phyloP scores from a whole-genome alignment of 148 eudicot species.

The Dianthus caryophyllus region DNA sequence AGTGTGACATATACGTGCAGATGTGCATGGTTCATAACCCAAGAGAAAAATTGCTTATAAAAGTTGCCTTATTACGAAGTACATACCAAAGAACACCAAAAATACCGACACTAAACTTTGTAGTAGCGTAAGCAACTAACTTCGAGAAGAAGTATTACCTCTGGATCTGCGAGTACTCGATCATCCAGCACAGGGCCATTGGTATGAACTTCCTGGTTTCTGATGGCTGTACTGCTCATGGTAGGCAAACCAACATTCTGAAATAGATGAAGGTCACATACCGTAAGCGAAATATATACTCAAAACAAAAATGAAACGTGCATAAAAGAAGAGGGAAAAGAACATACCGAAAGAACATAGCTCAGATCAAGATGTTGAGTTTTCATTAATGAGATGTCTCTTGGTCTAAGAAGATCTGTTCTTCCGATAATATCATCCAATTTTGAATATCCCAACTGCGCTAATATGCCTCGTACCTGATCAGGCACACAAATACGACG shows the following conservation, averaged over 20 bases:
- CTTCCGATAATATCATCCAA: conserved; percentile 88
- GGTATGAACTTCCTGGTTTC: conserved; percentile 86
- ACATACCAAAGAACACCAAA: not conserved
- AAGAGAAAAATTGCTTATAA: not conserved
- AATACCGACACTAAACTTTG: not conserved
- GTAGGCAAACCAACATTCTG: conserved; percentile 87
- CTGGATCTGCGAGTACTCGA: conserved; percentile 68
- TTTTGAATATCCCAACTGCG: conserved; percentile 90
- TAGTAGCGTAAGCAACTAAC: not conserved
- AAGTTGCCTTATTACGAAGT: no score
- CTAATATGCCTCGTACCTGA: conserved; percentile 94
- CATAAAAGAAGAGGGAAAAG: not conserved
- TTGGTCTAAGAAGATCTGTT: conserved; percentile 75
- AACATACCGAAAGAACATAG: conserved; percentile 75
- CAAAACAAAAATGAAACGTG: not conserved
- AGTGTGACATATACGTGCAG: not conserved
- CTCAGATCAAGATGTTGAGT: conserved; percentile 97
- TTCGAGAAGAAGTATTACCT: conserved; percentile 39
- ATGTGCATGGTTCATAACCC: not conserved
- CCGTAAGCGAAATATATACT: not conserved
- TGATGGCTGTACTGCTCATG: conserved; percentile 81
- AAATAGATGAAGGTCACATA: conserved; percentile 14
- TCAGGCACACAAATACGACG: conserved; percentile 10
- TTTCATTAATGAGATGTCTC: conserved; percentile 87
- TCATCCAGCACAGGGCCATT: conserved; percentile 96